Percentiles rank a stretch among this genome's conserved stretches.
These are phyloP conservation scores for Lasiodiplodia sp. DNA, from an alignment of 2,329 filamentous ascomycete genomes.

Conservation along the genomic window DNA sequence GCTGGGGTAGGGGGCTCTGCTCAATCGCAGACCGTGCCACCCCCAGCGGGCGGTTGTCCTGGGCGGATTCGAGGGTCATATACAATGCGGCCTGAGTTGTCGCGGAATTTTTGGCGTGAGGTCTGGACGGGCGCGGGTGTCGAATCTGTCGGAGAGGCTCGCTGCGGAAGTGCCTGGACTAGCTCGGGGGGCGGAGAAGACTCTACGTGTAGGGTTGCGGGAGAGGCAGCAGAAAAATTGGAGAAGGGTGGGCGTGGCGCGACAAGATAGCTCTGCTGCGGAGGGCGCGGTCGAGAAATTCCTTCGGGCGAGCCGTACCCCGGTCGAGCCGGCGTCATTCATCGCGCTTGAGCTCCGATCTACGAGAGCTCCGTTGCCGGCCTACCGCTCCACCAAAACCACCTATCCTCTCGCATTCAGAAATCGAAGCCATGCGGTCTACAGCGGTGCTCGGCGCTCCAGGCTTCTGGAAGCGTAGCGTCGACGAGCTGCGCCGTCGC, in stretches of 20 bases:
- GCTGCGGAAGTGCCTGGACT: constrained; percentile 3
- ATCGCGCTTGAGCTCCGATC: constrained; percentile 12
- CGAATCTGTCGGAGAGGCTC: not conserved
- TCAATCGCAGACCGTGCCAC: constrained; percentile 38
- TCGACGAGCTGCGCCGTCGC: constrained; percentile 65
- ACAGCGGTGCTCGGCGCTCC: constrained; percentile 34
- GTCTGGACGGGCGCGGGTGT: not conserved
- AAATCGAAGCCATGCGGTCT: constrained; percentile 18
- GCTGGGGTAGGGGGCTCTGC: constrained; percentile 53
- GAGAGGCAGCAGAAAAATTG: not conserved
- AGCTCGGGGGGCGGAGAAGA: not conserved
- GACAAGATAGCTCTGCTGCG: constrained; percentile 5
- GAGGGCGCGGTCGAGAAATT: constrained; percentile 19
- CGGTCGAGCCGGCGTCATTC: constrained; percentile 16
- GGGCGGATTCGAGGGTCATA: constrained; percentile 47
- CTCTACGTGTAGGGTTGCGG: not conserved
- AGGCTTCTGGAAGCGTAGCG: constrained; percentile 65
- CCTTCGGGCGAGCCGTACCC: constrained; percentile 12
- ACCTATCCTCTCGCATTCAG: not conserved
- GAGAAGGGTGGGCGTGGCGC: not conserved
- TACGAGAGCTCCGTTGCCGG: constrained; percentile 13
- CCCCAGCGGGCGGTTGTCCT: constrained; percentile 41
- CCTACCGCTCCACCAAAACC: not conserved
- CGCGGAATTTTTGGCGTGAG: not conserved
- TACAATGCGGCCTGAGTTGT: constrained; percentile 30